A percentile compares a stretch with the other conserved stretches of the same genome.
These are phyloP conservation scores for Rhododendron ovatum DNA, from an alignment of 148 eudicot genomes.

Conservation along the genomic window DNA sequence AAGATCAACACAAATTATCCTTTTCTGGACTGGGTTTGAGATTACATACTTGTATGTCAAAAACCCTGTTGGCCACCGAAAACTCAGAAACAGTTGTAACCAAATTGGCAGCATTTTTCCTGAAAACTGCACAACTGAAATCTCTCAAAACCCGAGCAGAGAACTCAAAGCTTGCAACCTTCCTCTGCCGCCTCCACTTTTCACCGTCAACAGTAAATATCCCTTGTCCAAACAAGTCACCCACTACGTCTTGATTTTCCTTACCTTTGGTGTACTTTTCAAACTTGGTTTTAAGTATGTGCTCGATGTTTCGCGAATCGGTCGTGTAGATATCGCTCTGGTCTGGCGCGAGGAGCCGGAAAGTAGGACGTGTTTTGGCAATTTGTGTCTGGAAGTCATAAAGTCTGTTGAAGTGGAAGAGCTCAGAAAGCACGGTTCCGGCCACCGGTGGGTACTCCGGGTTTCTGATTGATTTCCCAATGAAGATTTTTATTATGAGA, in stretches of 20 bases:
- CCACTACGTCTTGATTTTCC: slow-evolving; percentile 25
- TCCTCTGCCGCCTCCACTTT: slow-evolving; percentile 65
- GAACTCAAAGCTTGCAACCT: slow-evolving; percentile 71
- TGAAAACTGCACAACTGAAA: slow-evolving; percentile 62
- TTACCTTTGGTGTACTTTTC: slow-evolving; percentile 53
- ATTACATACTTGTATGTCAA: slow-evolving; percentile 60
- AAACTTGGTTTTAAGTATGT: slow-evolving; percentile 62
- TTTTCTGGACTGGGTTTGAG: not conserved
- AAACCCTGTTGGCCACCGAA: slow-evolving; percentile 18
- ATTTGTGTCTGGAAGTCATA: slow-evolving; percentile 48
- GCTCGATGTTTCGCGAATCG: slow-evolving; percentile 57
- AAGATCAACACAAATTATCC: not conserved
- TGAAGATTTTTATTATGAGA: slow-evolving; percentile 31
- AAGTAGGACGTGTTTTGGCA: slow-evolving; percentile 47
- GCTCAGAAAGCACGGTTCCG: slow-evolving; percentile 56
- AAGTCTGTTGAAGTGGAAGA: slow-evolving; percentile 42
- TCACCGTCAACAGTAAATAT: slow-evolving; percentile 67
- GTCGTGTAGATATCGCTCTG: slow-evolving; percentile 58
- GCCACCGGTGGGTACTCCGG: slow-evolving; percentile 47
- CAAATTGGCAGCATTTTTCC: slow-evolving; percentile 48
- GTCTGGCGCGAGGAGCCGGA: slow-evolving; percentile 53
- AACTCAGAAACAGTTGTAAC: slow-evolving; percentile 26
- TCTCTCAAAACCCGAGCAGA: slow-evolving; percentile 67
- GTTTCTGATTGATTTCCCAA: slow-evolving; percentile 48
- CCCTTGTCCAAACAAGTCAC: slow-evolving; percentile 72